Percentiles rank a stretch among this genome's conserved stretches.
Conservation (phyloP, 352 stramenopile species). For the Plasmopara viticola region DNA sequence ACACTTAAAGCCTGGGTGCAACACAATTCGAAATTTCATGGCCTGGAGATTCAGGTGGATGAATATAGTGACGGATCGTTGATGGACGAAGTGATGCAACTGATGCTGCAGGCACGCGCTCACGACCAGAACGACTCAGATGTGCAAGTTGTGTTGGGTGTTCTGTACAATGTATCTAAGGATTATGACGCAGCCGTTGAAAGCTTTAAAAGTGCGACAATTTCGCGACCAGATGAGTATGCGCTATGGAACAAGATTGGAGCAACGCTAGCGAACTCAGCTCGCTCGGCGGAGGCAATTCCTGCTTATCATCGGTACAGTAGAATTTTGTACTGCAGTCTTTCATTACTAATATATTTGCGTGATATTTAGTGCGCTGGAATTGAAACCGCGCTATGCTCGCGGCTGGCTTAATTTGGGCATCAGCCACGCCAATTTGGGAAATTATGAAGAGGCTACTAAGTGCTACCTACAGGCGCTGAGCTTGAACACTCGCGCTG, state of each 20-base stretch:
- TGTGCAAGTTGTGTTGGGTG: slow-evolving; percentile 90
- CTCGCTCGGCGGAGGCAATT: slow-evolving; percentile 89
- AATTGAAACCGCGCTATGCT: slow-evolving; percentile 96
- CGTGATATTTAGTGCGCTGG: slow-evolving; percentile 65
- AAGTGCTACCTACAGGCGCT: slow-evolving; percentile 96
- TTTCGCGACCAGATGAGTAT: slow-evolving; percentile 89
- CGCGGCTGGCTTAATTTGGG: slow-evolving; percentile 97
- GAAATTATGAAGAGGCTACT: slow-evolving; percentile 92
- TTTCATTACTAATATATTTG: slow-evolving; percentile 12
- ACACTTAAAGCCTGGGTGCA: slow-evolving; percentile 95
- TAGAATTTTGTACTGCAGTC: background rate
- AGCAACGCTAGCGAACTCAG: slow-evolving; percentile 95
- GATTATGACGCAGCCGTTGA: slow-evolving; percentile 92
- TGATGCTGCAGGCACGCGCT: slow-evolving; percentile 88
- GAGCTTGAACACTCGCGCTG: slow-evolving; percentile 91
- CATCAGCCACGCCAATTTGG: slow-evolving; percentile 95
- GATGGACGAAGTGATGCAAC: slow-evolving; percentile 92
- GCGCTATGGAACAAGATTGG: slow-evolving; percentile 98
- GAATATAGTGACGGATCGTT: slow-evolving; percentile 86
- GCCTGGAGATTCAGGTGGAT: slow-evolving; percentile 84
- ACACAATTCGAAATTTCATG: slow-evolving; percentile 96
- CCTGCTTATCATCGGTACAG: slow-evolving; percentile 85
- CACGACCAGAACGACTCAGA: slow-evolving; percentile 74
- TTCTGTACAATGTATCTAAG: slow-evolving; percentile 96
- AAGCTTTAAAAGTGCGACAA: slow-evolving; percentile 84